Percentiles rank a stretch among this genome's conserved stretches.
Conservation (phyloP, 179 eudicot genomes). For the Carnegiea gigantea region DNA sequence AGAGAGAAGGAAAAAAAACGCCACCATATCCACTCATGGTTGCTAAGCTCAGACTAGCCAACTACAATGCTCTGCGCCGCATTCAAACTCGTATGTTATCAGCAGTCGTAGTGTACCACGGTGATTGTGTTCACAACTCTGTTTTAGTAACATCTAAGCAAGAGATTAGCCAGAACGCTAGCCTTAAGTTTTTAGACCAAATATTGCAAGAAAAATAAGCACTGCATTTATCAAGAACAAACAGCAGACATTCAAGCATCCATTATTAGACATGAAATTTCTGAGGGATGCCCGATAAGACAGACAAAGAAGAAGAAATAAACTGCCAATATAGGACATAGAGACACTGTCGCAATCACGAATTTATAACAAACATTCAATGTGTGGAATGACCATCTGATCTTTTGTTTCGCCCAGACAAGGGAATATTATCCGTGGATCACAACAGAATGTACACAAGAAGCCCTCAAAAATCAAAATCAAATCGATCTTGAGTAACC, state of each 20-base stretch:
- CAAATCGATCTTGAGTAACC: background rate
- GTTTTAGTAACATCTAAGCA: slow-evolving; percentile 18
- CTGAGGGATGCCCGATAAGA: background rate
- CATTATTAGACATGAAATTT: background rate
- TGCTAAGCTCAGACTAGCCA: slow-evolving; percentile 18
- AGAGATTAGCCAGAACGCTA: slow-evolving; percentile 2
- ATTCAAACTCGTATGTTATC: slow-evolving; percentile 21
- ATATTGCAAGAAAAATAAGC: background rate
- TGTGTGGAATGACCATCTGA: background rate
- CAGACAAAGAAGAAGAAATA: background rate
- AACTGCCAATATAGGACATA: background rate
- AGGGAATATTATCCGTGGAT: background rate
- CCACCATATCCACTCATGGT: slow-evolving; percentile 2
- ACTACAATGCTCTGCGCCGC: slow-evolving; percentile 16
- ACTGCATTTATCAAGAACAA: background rate
- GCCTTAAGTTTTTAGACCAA: background rate
- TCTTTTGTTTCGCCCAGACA: background rate
- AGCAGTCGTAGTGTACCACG: slow-evolving; percentile 20
- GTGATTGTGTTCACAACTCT: slow-evolving; percentile 26
- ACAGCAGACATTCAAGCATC: background rate
- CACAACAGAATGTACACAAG: background rate
- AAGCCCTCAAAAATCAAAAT: background rate
- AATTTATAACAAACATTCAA: background rate
- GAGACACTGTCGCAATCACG: background rate
- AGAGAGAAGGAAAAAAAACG: background rate